Evolutionary conservation across 495 filamentous ascomycete species (phyloP).

Genomic region (Podospora australis): DNA sequence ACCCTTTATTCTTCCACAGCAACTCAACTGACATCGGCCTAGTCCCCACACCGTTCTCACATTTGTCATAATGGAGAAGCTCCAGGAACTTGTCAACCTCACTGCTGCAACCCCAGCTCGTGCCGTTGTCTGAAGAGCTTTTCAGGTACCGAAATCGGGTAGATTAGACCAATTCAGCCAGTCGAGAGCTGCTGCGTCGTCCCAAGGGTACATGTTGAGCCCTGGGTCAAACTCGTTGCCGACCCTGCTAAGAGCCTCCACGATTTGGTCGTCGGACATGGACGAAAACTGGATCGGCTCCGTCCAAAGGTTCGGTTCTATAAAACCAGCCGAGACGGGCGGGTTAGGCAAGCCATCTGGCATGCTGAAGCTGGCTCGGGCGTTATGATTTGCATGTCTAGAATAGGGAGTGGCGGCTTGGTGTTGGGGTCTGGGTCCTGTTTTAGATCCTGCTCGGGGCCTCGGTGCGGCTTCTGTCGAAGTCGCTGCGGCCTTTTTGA

Average conservation of each 20-base stretch:
- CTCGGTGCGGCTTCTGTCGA: slow-evolving; percentile 1
- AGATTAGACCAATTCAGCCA: slow-evolving; percentile 56
- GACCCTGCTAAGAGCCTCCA: slow-evolving; percentile 54
- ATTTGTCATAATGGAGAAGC: slow-evolving; percentile 37
- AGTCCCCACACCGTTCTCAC: slow-evolving; percentile 36
- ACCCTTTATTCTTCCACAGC: background rate
- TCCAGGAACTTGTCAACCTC: slow-evolving; percentile 19
- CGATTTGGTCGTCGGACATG: slow-evolving; percentile 61
- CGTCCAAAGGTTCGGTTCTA: slow-evolving; percentile 33
- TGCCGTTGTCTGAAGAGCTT: background rate
- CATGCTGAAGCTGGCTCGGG: slow-evolving; percentile 14
- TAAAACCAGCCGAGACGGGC: slow-evolving; percentile 16
- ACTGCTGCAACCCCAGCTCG: slow-evolving; percentile 1
- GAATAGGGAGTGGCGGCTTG: slow-evolving; percentile 7
- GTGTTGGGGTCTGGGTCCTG: slow-evolving; percentile 5
- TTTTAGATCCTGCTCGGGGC: background rate
- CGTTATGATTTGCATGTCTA: slow-evolving; percentile 3
- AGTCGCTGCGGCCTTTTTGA: slow-evolving; percentile 32
- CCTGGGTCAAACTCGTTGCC: slow-evolving; percentile 50
- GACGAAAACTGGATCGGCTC: slow-evolving; percentile 58
- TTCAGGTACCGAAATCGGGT: slow-evolving; percentile 30
- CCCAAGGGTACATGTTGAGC: slow-evolving; percentile 45
- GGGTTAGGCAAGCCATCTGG: slow-evolving; percentile 9
- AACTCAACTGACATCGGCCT: background rate
- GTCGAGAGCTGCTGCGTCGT: slow-evolving; percentile 50